Conservation (phyloP, 345 rosid species). For the Anacardium occidentale region DNA sequence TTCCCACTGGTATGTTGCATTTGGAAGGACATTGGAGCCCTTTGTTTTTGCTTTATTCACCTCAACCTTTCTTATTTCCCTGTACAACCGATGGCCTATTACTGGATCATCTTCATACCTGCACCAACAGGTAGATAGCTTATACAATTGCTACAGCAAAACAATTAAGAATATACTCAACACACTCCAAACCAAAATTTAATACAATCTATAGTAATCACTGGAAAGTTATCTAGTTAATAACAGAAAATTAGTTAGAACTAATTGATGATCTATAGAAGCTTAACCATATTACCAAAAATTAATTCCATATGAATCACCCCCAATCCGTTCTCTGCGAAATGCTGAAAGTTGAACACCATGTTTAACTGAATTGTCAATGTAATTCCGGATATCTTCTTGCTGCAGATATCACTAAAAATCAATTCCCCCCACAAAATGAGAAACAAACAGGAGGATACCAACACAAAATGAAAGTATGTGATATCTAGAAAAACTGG, state of each 20-base stretch:
- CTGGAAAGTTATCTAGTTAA: not conserved
- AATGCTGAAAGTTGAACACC: constrained; percentile 78
- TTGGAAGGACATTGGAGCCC: constrained; percentile 77
- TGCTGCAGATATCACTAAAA: constrained; percentile 54
- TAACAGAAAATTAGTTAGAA: constrained; percentile 5
- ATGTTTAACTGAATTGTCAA: constrained; percentile 84
- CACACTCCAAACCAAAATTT: not conserved
- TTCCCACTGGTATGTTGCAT: constrained; percentile 86
- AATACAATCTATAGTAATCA: not conserved
- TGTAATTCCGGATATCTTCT: constrained; percentile 90
- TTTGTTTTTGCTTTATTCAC: constrained; percentile 68
- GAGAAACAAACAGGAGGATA: constrained; percentile 11
- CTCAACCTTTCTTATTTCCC: constrained; percentile 88
- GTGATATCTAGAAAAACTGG: not conserved
- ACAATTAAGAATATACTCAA: not conserved
- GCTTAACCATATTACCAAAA: constrained; percentile 60
- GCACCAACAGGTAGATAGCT: constrained; percentile 29
- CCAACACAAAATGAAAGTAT: not conserved
- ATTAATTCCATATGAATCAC: constrained; percentile 90
- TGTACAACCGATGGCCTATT: constrained; percentile 88
- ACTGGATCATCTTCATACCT: constrained; percentile 98
- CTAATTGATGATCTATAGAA: constrained; percentile 10
- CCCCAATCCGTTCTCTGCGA: constrained; percentile 93
- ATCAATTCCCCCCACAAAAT: constrained; percentile 19
- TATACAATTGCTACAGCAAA: constrained; percentile 8